Evolutionary conservation across 208 protist species (phyloP).

Genomic region (Trypanosoma theileri): DNA sequence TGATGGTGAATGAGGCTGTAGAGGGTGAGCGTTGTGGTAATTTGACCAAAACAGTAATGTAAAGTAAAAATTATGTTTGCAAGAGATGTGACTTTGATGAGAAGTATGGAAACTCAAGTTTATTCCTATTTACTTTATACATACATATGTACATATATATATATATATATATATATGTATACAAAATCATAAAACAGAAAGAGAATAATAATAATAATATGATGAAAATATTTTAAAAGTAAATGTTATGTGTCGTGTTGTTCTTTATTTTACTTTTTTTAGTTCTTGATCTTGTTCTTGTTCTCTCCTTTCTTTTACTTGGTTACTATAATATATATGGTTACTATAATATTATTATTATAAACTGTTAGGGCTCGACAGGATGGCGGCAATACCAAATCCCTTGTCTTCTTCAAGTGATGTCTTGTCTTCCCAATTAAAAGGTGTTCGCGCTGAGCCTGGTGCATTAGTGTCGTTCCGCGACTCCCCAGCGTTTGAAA

Average conservation of each 20-base stretch:
- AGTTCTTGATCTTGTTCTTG: conserved; percentile 5
- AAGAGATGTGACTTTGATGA: not conserved
- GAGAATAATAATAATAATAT: conserved; percentile 1
- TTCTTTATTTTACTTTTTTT: not conserved
- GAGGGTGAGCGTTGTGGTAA: conserved; percentile 9
- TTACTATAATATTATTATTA: not conserved
- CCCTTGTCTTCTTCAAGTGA: conserved; percentile 5
- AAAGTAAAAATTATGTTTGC: conserved; percentile 5
- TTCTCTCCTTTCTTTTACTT: conserved; percentile 9
- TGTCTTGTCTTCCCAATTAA: conserved; percentile 17
- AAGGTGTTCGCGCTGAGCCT: conserved; percentile 32
- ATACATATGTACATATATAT: no score
- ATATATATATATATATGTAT: no score
- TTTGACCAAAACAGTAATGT: conserved; percentile 7
- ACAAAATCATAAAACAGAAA: no score
- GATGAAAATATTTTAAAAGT: not conserved
- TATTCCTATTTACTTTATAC: no score
- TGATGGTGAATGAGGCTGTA: conserved; percentile 22
- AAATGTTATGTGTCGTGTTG: not conserved
- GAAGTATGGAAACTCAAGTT: not conserved
- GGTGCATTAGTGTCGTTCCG: conserved; percentile 41
- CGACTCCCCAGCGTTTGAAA: conserved; percentile 42
- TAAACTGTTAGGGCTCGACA: not conserved
- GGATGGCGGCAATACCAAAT: not conserved
- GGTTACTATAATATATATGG: no score